phyloP scores from a whole-genome alignment of 116 monocot species.

The Zostera marina region DNA sequence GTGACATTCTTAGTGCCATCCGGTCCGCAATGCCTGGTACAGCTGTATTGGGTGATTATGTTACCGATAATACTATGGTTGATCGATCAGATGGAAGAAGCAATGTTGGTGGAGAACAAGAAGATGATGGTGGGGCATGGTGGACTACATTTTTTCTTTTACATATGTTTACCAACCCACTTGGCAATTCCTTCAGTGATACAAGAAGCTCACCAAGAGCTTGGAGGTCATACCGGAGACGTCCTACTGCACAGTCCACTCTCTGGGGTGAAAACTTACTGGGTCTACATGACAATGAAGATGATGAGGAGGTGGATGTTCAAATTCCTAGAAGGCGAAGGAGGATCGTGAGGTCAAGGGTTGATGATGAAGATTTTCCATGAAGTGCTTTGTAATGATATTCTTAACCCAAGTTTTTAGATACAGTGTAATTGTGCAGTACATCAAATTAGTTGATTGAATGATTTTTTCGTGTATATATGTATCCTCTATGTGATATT shows the following conservation, averaged over 20 bases:
- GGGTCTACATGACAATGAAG: constrained; percentile 14
- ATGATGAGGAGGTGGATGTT: not conserved
- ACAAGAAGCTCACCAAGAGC: constrained; percentile 15
- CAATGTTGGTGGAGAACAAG: constrained; percentile 1
- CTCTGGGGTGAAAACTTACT: constrained; percentile 68
- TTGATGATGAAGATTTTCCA: not conserved
- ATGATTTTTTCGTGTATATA: no score
- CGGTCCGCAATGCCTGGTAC: constrained; percentile 45
- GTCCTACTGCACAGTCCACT: constrained; percentile 18
- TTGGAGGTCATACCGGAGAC: constrained; percentile 21
- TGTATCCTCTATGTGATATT: no score
- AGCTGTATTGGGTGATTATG: constrained; percentile 71
- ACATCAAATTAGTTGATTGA: no score
- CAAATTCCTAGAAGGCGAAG: not conserved
- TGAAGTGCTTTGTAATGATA: no score
- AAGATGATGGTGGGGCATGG: constrained; percentile 22
- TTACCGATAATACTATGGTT: constrained; percentile 31
- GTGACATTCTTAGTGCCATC: constrained; percentile 57
- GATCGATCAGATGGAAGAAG: constrained; percentile 12
- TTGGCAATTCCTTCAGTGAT: constrained; percentile 17
- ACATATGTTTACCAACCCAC: constrained; percentile 33
- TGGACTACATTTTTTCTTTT: constrained; percentile 58
- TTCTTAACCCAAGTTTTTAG: no score
- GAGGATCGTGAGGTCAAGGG: not conserved
- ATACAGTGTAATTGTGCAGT: no score